Percentiles rank a stretch among this genome's conserved stretches.
Evolutionary conservation across 2,329 filamentous ascomycete species (phyloP).

Genomic region (Dothistroma septosporum): DNA sequence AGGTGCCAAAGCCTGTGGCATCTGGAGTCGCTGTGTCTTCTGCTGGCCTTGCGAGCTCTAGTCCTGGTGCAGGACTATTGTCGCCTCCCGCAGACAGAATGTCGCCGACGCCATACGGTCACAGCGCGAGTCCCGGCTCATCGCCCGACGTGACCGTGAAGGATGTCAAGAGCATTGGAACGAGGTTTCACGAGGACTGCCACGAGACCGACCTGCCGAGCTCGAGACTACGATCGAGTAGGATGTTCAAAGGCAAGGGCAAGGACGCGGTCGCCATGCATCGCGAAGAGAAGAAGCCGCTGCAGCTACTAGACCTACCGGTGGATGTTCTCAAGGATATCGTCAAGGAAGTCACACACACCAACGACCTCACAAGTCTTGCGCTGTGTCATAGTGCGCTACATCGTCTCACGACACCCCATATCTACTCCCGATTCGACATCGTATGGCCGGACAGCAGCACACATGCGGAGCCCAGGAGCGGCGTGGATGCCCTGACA

Average conservation of each 20-base stretch:
- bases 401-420: conserved; percentile 68
- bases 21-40: neutral
- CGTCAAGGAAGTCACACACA: conserved; percentile 75
- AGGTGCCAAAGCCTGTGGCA: conserved; percentile 27
- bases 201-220: conserved; percentile 28
- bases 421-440: conserved; percentile 80
- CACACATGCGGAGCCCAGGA: conserved; percentile 59
- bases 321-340: conserved; percentile 75
- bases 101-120: conserved; percentile 13
- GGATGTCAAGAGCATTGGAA: conserved; percentile 28
- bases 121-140: neutral
- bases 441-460: conserved; percentile 80
- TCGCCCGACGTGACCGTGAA: conserved; percentile 21
- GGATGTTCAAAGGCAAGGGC: conserved; percentile 48
- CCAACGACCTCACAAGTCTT: conserved; percentile 74
- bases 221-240: conserved; percentile 36
- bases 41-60: neutral
- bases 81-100: conserved; percentile 8
- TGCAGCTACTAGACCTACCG: conserved; percentile 69
- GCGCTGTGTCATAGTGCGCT: conserved; percentile 74
- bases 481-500: conserved; percentile 75
- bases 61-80: neutral
- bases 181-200: conserved; percentile 32
- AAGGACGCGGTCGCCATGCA: conserved; percentile 36
- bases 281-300: conserved; percentile 49